A percentile compares a stretch with the other conserved stretches of the same genome.
Evolutionary conservation across 1,284 basidiomycete species (phyloP).

Genomic region (Naganishia sp.): DNA sequence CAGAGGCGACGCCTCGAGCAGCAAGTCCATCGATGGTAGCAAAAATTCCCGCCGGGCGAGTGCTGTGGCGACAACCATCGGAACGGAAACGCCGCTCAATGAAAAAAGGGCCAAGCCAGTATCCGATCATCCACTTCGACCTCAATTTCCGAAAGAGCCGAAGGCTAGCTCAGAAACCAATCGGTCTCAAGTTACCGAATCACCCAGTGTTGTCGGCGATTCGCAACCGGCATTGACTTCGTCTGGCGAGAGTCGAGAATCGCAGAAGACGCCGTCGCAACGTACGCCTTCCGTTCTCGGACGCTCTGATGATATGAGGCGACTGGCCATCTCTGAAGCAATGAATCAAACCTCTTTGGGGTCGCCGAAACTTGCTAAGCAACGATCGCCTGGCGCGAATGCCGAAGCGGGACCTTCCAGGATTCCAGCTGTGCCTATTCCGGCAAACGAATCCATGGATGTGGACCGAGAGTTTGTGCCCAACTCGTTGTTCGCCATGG

Average conservation of each 20-base stretch:
- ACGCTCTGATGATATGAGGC: neutral
- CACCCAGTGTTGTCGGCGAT: constrained; percentile 17
- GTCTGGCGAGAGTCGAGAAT: constrained; percentile 1
- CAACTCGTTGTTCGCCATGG: constrained; percentile 2
- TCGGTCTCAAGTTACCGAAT: neutral
- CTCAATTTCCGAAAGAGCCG: neutral
- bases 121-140: no score
- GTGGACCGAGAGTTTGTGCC: constrained; percentile 5
- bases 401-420: constrained; percentile 4
- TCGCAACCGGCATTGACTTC: constrained; percentile 15
- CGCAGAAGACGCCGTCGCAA: constrained; percentile 2
- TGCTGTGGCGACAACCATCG: neutral
- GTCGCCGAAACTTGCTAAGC: neutral
- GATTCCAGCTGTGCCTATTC: neutral
- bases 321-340: constrained; percentile 1
- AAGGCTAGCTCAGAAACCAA: neutral
- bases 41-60: no score
- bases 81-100: neutral
- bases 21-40: no score
- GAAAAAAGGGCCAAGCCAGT: neutral
- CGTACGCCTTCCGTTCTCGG: neutral
- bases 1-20: no score
- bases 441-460: neutral
- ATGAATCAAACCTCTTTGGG: neutral
- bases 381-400: neutral